Evolutionary conservation across 163 green algal genomes (phyloP), one percentile per base, ranked within the genome.

Genomic region (Chlorella variabilis): DNA sequence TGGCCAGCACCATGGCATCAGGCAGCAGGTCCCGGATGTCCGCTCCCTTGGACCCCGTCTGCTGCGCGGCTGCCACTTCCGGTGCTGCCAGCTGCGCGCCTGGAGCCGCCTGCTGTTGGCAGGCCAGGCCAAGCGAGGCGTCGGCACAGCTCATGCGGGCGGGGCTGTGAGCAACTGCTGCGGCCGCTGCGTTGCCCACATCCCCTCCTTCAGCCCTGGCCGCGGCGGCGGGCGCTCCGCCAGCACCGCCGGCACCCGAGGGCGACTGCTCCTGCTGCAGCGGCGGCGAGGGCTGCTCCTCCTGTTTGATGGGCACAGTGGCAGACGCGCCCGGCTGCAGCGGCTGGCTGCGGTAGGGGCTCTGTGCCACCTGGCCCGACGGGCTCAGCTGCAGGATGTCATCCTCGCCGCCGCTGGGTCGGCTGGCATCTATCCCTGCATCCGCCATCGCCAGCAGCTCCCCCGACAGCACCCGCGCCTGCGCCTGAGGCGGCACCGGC

Each of bases 121-220:
- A 13, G 25, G 13, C 34, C 31, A 54, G 33, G 31, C n/a, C 48
- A 36, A 25, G 49, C 11, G 71, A 78, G 2, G 51, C 71, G 20
- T 78, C 71, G 3, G 71, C 71, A 18, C 54, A 79, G 54, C 71
- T 79, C 34, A 79, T 56, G 54, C 71, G 71, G 2, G 71, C 71
- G 21, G 71, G 71, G 71, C 71, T 79, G 54, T 66, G 70, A 1
- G 48, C 59, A 18, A 39, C 27, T 20, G 21, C 65, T 21, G 36
- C 65, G 3, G 31, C 66, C 11, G 18, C 20, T 27, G 23, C 41
- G 15, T 45, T 59, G 42, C 70, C 48, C 38, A 25, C 48, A 23
- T 38, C 70, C 45, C 48, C 23, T 33, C 4, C 13, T 48, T 25
- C 48, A 17, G 13, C 68, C 7, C 21, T 7, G 39, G 36, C 8